Percentiles rank a stretch among this genome's conserved stretches.
phyloP scores from a whole-genome alignment of 345 rosid species.

The Turritis glabra region DNA sequence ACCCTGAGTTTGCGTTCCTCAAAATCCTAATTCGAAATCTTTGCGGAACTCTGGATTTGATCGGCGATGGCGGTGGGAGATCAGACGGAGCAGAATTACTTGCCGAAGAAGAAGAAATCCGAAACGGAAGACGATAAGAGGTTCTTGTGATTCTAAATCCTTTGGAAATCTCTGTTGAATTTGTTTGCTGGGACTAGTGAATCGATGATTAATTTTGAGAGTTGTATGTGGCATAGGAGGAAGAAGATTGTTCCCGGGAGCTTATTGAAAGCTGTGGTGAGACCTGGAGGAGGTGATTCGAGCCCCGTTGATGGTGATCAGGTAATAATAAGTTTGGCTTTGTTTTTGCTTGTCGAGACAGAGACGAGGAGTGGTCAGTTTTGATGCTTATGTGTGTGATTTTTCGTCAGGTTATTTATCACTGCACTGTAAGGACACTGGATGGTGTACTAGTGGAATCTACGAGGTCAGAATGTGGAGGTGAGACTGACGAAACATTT shows the following conservation, averaged over 20 bases:
- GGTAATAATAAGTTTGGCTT: slow-evolving; percentile 47
- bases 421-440: slow-evolving; percentile 80
- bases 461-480: slow-evolving; percentile 74
- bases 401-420: slow-evolving; percentile 65
- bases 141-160: slow-evolving; percentile 6
- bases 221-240: slow-evolving; percentile 53
- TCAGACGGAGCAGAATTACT: slow-evolving; percentile 27
- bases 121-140: slow-evolving; percentile 43
- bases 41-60: neutral
- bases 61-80: slow-evolving; percentile 33
- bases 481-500: slow-evolving; percentile 42
- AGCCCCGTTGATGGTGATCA: slow-evolving; percentile 91
- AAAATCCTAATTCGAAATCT: neutral
- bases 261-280: slow-evolving; percentile 84
- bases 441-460: slow-evolving; percentile 86
- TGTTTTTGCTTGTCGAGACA: neutral
- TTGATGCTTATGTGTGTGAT: neutral
- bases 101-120: slow-evolving; percentile 39
- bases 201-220: neutral
- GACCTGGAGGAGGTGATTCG: slow-evolving; percentile 88
- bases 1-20: neutral
- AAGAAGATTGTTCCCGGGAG: slow-evolving; percentile 86
- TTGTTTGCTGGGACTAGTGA: neutral
- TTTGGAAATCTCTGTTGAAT: neutral
- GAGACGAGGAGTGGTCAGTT: neutral